Conservation (phyloP, 1,284 basidiomycete species). For the Bondarzewia mesenterica region DNA sequence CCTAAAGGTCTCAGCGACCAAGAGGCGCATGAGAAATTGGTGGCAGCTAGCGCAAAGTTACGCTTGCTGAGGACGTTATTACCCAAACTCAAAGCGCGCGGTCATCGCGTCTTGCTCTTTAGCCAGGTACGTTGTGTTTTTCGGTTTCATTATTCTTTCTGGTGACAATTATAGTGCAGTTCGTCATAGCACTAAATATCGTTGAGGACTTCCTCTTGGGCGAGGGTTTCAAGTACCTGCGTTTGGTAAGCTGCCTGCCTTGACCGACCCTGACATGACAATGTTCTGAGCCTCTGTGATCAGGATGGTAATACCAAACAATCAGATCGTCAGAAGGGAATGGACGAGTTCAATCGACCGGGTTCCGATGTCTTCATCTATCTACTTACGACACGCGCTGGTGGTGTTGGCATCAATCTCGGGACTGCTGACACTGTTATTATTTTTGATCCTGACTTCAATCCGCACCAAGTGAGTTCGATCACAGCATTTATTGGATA, state of each 20-base stretch:
- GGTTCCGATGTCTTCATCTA: conserved; percentile 87
- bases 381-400: conserved; percentile 89
- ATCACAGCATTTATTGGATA: background rate
- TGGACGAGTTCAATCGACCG: conserved; percentile 89
- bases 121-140: conserved; percentile 68
- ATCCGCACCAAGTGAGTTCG: conserved; percentile 73
- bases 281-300: background rate
- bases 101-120: conserved; percentile 94
- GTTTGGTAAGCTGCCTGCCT: conserved; percentile 53
- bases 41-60: conserved; percentile 84
- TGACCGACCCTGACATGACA: too few relatives aligned
- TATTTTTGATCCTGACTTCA: conserved; percentile 90
- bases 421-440: conserved; percentile 88
- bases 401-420: conserved; percentile 93
- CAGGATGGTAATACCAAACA: conserved; percentile 91
- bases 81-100: conserved; percentile 81
- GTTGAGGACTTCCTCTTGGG: conserved; percentile 91
- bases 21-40: conserved; percentile 73
- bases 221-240: conserved; percentile 84
- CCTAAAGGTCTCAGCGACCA: conserved; percentile 50
- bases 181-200: conserved; percentile 85
- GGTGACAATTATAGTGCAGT: conserved; percentile 41
- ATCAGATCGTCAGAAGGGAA: conserved; percentile 82
- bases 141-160: background rate
- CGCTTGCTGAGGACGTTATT: conserved; percentile 77